Conservation (phyloP, 495 filamentous ascomycete species). For the Penicillium desertorum region DNA sequence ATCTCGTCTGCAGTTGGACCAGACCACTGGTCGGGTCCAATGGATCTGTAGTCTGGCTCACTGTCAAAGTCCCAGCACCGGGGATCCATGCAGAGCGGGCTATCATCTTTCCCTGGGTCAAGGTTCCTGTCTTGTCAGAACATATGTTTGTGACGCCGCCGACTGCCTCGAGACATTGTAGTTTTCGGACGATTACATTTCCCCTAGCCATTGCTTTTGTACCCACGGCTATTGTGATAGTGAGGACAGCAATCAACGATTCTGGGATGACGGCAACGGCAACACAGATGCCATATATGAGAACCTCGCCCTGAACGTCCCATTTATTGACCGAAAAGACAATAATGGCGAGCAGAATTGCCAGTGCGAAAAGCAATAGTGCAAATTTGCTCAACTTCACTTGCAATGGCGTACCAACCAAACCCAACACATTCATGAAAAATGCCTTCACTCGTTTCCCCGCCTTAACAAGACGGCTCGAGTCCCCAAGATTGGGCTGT, state of each 20-base stretch:
- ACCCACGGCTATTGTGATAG: conserved; percentile 70
- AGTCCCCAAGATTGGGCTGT: conserved; percentile 62
- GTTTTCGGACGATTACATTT: conserved; percentile 76
- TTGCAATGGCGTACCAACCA: conserved; percentile 80
- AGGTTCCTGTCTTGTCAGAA: conserved; percentile 83
- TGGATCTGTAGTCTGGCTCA: conserved; percentile 55
- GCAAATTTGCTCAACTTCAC: conserved; percentile 78
- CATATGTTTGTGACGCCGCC: conserved; percentile 87
- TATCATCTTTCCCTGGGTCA: conserved; percentile 78
- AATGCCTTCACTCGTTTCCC: conserved; percentile 58
- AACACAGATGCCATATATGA: conserved; percentile 78
- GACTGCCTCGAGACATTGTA: conserved; percentile 78
- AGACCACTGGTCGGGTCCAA: conserved; percentile 65
- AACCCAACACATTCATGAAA: conserved; percentile 60
- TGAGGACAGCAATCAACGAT: conserved; percentile 70
- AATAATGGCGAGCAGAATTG: conserved; percentile 72
- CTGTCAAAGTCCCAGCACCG: conserved; percentile 53
- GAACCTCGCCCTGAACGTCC: conserved; percentile 65
- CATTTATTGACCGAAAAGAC: conserved; percentile 78
- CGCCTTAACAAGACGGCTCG: conserved; percentile 60
- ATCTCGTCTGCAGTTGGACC: conserved; percentile 47
- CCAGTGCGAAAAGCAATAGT: conserved; percentile 70
- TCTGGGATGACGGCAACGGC: conserved; percentile 75
- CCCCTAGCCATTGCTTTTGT: conserved; percentile 73
- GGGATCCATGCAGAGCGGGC: conserved; percentile 79